phyloP scores from a whole-genome alignment of 2,329 filamentous ascomycete species.

The Colletotrichum orbiculare region DNA sequence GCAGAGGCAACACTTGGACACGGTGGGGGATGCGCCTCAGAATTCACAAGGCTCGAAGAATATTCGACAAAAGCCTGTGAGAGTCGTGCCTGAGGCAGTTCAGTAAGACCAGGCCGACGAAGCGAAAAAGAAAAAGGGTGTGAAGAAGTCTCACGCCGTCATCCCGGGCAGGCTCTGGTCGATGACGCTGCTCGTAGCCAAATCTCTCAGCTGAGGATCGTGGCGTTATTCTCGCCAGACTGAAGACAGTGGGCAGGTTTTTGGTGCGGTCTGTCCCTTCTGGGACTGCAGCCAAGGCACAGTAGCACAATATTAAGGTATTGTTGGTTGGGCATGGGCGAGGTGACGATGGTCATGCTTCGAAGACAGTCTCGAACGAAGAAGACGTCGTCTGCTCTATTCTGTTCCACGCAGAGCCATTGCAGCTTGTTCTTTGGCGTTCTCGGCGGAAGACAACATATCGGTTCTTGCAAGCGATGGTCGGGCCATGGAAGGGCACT shows the following conservation, averaged over 20 bases:
- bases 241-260: constrained; percentile 7
- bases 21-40: not conserved
- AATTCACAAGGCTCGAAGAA: constrained; percentile 13
- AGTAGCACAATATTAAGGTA: constrained; percentile 5
- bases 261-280: constrained; percentile 15
- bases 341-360: constrained; percentile 28
- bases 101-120: constrained; percentile 23
- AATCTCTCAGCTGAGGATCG: constrained; percentile 2
- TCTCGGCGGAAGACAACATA: constrained; percentile 30
- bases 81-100: constrained; percentile 19
- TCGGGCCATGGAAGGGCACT: constrained; percentile 5
- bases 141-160: constrained; percentile 14
- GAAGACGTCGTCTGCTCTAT: not conserved
- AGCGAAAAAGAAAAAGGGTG: constrained; percentile 15
- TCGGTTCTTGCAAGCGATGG: not conserved
- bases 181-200: constrained; percentile 13
- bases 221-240: constrained; percentile 28
- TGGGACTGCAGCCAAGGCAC: constrained; percentile 26
- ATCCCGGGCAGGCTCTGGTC: constrained; percentile 19
- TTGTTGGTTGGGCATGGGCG: constrained; percentile 8
- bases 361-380: not conserved
- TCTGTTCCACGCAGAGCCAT: constrained; percentile 1
- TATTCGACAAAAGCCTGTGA: constrained; percentile 14
- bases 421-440: constrained; percentile 16
- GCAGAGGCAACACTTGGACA: constrained; percentile 5